Conservation (phyloP, 352 stramenopile species). For the Thraustotheca clavata region DNA sequence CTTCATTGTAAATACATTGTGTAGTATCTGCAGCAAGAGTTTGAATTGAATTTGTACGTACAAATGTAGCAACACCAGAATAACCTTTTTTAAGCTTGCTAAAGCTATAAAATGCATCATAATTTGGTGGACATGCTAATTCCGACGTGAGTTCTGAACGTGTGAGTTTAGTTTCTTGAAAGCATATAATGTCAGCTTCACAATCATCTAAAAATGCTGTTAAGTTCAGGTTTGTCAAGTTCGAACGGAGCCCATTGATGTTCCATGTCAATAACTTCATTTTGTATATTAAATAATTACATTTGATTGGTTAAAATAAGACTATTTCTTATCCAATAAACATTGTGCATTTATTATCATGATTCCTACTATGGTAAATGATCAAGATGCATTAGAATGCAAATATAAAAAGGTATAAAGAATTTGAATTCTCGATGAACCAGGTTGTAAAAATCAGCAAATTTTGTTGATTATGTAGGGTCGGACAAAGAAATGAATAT, state of each 20-base stretch:
- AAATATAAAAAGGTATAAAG: no score
- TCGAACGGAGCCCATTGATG: conserved; percentile 72
- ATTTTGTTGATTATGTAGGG: no score
- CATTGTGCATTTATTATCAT: no score
- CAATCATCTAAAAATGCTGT: conserved; percentile 43
- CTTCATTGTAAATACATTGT: conserved; percentile 33
- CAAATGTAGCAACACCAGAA: conserved; percentile 73
- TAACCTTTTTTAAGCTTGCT: conserved; percentile 55
- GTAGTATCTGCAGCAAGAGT: conserved; percentile 42
- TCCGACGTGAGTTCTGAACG: conserved; percentile 73
- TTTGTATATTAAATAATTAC: no score
- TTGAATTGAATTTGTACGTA: conserved; percentile 33
- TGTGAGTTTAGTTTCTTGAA: conserved; percentile 84
- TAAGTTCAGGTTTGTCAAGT: conserved; percentile 34
- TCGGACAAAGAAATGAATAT: no score
- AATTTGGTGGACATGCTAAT: conserved; percentile 59
- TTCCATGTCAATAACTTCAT: conserved; percentile 69
- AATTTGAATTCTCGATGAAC: no score
- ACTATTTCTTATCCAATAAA: no score
- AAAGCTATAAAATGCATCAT: conserved; percentile 81
- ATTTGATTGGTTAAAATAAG: no score
- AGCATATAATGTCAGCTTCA: conserved; percentile 63
- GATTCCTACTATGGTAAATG: no score
- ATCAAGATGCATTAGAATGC: no score
- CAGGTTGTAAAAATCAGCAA: no score